A percentile compares a stretch with the other conserved stretches of the same genome.
These are phyloP conservation scores for Lipomyces yarrowii DNA, from an alignment of 1,139 yeast genomes.

Conservation along the genomic window DNA sequence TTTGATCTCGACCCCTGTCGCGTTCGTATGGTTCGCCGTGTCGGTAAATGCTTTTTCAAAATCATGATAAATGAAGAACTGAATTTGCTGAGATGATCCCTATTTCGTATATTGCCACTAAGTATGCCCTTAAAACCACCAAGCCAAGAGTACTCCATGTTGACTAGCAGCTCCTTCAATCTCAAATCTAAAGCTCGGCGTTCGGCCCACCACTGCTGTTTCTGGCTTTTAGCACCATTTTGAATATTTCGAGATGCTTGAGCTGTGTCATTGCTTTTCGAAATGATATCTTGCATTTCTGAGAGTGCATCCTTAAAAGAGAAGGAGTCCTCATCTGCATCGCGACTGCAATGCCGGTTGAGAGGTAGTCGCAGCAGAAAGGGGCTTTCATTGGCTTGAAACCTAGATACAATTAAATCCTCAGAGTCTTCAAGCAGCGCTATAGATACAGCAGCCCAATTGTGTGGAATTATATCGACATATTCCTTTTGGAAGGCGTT, in stretches of 20 bases:
- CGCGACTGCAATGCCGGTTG: constrained; percentile 53
- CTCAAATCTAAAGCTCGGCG: constrained; percentile 64
- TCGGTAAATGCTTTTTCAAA: constrained; percentile 42
- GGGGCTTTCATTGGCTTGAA: constrained; percentile 46
- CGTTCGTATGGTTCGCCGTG: constrained; percentile 34
- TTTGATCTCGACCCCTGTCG: constrained; percentile 6
- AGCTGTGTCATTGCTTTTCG: constrained; percentile 64
- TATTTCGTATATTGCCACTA: constrained; percentile 41
- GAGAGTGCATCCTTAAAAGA: constrained; percentile 53
- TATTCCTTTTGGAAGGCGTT: constrained; percentile 34
- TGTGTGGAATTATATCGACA: constrained; percentile 45
- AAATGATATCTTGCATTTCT: constrained; percentile 56
- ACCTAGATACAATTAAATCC: constrained; percentile 58
- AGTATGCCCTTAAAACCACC: constrained; percentile 79
- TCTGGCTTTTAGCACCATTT: constrained; percentile 54
- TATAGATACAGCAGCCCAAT: constrained; percentile 64
- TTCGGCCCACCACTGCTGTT: constrained; percentile 76
- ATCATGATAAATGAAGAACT: constrained; percentile 46
- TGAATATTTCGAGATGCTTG: constrained; percentile 36
- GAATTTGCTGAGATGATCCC: constrained; percentile 45
- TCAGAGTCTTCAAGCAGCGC: constrained; percentile 64
- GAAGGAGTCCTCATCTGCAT: constrained; percentile 48
- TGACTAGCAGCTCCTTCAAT: constrained; percentile 56
- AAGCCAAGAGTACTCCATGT: constrained; percentile 69
- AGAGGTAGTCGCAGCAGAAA: constrained; percentile 63